Conservation (phyloP, 2,329 filamentous ascomycete genomes). For the Cryphonectria radicalis region DNA sequence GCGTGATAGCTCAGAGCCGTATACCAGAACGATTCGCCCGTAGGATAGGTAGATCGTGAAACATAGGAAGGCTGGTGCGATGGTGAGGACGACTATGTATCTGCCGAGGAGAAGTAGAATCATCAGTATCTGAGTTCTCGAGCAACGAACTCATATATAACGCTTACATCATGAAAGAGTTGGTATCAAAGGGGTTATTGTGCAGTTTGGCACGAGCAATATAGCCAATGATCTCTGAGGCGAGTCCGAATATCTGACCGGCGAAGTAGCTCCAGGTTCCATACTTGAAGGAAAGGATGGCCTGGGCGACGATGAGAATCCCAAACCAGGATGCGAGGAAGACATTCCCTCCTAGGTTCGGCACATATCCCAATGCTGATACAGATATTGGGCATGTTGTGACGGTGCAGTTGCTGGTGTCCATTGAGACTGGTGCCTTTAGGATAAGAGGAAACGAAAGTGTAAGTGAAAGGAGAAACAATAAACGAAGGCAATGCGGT, state of each 20-base stretch:
- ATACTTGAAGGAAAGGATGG: not conserved
- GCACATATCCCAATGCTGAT: not conserved
- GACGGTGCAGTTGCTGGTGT: not conserved
- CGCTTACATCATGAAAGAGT: not conserved
- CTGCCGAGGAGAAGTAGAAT: not conserved
- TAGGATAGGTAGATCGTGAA: not conserved
- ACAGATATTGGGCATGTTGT: not conserved
- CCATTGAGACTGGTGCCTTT: not conserved
- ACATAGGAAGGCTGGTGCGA: constrained; percentile 1
- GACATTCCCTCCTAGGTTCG: not conserved
- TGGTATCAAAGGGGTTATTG: not conserved
- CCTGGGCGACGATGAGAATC: not conserved
- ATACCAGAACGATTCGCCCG: not conserved
- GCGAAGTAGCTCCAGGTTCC: not conserved
- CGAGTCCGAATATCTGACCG: not conserved
- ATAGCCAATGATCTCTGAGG: not conserved
- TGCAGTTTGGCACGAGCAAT: not conserved
- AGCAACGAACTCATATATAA: not conserved
- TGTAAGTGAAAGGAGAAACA: not conserved
- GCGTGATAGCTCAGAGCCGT: not conserved
- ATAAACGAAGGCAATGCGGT: not conserved
- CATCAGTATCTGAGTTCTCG: not conserved
- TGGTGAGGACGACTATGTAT: not conserved
- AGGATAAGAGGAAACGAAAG: not conserved
- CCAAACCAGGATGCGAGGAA: not conserved